Evolutionary conservation across 129 eudicot genomes (phyloP).

Genomic region (Ambrosia artemisiifolia): DNA sequence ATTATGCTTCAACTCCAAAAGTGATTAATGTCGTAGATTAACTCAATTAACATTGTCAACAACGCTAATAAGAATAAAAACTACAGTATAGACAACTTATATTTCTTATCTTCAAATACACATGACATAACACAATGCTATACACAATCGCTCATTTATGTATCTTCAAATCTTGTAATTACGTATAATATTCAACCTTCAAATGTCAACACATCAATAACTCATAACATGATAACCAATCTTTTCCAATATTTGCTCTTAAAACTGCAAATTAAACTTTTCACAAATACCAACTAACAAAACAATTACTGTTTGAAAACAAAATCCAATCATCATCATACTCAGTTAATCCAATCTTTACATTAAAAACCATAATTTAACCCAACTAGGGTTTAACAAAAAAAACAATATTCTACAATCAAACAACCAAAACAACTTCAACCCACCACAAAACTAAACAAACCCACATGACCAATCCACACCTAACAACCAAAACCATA

Average conservation of each 20-base stretch:
- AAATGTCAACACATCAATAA: too few species aligned
- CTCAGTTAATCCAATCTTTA: too few species aligned
- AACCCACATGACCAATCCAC: neutral
- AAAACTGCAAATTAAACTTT: neutral
- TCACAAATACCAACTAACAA: neutral
- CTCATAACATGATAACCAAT: neutral
- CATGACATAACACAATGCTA: neutral
- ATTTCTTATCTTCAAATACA: constrained; percentile 1
- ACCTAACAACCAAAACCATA: neutral
- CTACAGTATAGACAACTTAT: neutral
- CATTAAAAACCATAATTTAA: too few species aligned
- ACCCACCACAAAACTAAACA: neutral
- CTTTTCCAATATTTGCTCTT: neutral
- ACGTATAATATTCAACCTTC: neutral
- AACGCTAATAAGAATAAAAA: neutral
- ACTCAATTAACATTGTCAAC: neutral
- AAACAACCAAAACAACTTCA: neutral
- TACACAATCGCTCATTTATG: neutral
- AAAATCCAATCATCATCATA: too few species aligned
- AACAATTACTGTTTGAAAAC: too few species aligned
- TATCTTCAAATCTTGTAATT: neutral
- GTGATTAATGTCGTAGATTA: neutral
- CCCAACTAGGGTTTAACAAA: too few species aligned
- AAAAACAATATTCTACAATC: too few species aligned
- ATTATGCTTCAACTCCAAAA: neutral